Evolutionary conservation across 2,329 filamentous ascomycete genomes (phyloP).

Genomic region (Colletotrichum gigasporum): DNA sequence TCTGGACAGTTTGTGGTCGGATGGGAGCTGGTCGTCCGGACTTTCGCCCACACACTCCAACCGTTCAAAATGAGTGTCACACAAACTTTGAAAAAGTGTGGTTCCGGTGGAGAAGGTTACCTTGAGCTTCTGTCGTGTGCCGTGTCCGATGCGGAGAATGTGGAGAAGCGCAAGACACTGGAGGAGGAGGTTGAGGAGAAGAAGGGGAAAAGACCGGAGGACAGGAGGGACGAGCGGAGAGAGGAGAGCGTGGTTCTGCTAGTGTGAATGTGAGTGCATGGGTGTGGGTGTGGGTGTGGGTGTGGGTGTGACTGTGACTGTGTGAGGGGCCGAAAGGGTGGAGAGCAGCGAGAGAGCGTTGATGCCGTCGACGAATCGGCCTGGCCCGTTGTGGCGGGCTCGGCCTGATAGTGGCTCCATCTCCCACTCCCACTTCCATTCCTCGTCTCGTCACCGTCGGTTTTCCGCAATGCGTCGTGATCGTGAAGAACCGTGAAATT

Average conservation of each 20-base stretch:
- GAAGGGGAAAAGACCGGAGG: neutral
- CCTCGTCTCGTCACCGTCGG: neutral
- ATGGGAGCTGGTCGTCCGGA: constrained; percentile 4
- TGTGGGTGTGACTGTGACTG: too few relatives aligned
- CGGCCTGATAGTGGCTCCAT: neutral
- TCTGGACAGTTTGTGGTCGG: neutral
- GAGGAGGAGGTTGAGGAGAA: neutral
- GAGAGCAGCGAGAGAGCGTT: neutral
- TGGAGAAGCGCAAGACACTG: constrained; percentile 27
- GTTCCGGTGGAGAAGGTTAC: constrained; percentile 28
- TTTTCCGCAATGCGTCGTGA: neutral
- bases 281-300: too few relatives aligned
- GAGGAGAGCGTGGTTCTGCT: constrained; percentile 4
- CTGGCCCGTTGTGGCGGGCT: neutral
- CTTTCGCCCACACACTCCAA: neutral
- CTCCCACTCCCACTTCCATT: neutral
- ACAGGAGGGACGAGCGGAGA: constrained; percentile 11
- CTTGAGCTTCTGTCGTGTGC: constrained; percentile 8
- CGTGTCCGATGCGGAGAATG: constrained; percentile 27
- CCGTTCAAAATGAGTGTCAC: constrained; percentile 10
- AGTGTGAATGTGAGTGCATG: too few relatives aligned
- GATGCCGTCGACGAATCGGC: constrained; percentile 7
- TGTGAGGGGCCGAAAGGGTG: too few relatives aligned
- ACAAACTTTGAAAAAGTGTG: constrained; percentile 17
- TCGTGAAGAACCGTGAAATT: constrained; percentile 4